A percentile compares a stretch with the other conserved stretches of the same genome.
Evolutionary conservation across 1,284 basidiomycete species (phyloP).

Genomic region (Exobasidium cylindrosporum): DNA sequence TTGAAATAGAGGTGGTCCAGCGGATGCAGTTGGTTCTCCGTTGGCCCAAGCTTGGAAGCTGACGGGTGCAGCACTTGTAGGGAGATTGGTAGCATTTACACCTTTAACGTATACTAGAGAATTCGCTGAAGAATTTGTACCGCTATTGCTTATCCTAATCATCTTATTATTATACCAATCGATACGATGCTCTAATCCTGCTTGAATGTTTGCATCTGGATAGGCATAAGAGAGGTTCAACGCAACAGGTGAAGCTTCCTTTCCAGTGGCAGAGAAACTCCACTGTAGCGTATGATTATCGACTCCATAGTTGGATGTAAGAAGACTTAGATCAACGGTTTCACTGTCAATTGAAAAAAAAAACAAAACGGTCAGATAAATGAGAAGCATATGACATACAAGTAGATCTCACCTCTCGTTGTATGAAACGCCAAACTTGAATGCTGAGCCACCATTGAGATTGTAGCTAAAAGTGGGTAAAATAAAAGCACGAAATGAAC

Average conservation of each 20-base stretch:
- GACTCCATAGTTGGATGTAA: background rate
- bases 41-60: slow-evolving; percentile 41
- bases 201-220: slow-evolving; percentile 19
- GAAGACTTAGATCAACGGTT: slow-evolving; percentile 24
- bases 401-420: slow-evolving; percentile 15
- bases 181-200: slow-evolving; percentile 39
- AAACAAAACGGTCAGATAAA: too few species aligned
- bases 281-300: slow-evolving; percentile 30
- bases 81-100: slow-evolving; percentile 29
- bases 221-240: background rate
- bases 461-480: slow-evolving; percentile 18
- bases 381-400: too few species aligned
- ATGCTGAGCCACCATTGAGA: slow-evolving; percentile 26
- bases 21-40: slow-evolving; percentile 31
- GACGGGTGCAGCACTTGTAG: slow-evolving; percentile 30
- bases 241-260: slow-evolving; percentile 13
- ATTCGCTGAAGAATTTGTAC: slow-evolving; percentile 27
- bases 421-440: slow-evolving; percentile 32
- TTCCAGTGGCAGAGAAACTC: slow-evolving; percentile 36
- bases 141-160: slow-evolving; percentile 32
- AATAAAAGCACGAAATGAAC: slow-evolving; percentile 40
- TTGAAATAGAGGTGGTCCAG: slow-evolving; percentile 30
- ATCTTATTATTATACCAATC: slow-evolving; percentile 38
- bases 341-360: slow-evolving; percentile 24
- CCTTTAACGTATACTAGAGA: slow-evolving; percentile 24